These are phyloP conservation scores for Xylaria longipes DNA, from an alignment of 495 filamentous ascomycete species.

Conservation along the genomic window DNA sequence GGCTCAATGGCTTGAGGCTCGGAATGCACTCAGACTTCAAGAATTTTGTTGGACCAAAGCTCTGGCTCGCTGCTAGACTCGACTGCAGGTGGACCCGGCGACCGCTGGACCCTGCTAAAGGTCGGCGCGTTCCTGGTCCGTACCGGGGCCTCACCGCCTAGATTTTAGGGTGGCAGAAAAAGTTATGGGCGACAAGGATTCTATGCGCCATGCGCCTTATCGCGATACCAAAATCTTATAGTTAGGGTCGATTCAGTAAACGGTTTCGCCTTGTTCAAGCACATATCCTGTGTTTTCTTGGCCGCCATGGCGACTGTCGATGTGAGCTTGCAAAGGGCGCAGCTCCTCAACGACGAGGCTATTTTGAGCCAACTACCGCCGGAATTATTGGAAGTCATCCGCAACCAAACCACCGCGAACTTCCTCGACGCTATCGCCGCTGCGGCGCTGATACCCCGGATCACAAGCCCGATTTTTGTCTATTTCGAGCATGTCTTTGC, in stretches of 20 bases:
- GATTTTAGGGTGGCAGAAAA: slow-evolving; percentile 43
- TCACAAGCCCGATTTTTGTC: slow-evolving; percentile 72
- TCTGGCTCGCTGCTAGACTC: slow-evolving; percentile 29
- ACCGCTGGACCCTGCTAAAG: slow-evolving; percentile 1
- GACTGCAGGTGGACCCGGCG: slow-evolving; percentile 8
- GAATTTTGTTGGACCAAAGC: slow-evolving; percentile 40
- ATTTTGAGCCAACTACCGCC: slow-evolving; percentile 63
- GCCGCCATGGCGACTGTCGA: slow-evolving; percentile 52
- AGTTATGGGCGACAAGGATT: slow-evolving; percentile 30
- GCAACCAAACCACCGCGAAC: slow-evolving; percentile 63
- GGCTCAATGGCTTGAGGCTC: slow-evolving; percentile 26
- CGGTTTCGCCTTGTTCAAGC: slow-evolving; percentile 28
- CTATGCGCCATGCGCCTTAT: slow-evolving; percentile 17
- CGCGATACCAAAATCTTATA: slow-evolving; percentile 26
- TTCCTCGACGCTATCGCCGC: slow-evolving; percentile 74
- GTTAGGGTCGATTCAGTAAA: slow-evolving; percentile 20
- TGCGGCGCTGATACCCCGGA: slow-evolving; percentile 67
- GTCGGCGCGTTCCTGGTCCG: slow-evolving; percentile 20
- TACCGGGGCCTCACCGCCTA: slow-evolving; percentile 38
- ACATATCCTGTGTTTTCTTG: slow-evolving; percentile 32
- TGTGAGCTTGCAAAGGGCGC: slow-evolving; percentile 47
- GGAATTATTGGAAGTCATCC: slow-evolving; percentile 69
- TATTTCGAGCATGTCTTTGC: slow-evolving; percentile 74
- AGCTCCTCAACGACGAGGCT: slow-evolving; percentile 46
- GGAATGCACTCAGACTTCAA: slow-evolving; percentile 29